phyloP scores from a whole-genome alignment of 805 yeast genomes.

The Clavispora phyllophila region DNA sequence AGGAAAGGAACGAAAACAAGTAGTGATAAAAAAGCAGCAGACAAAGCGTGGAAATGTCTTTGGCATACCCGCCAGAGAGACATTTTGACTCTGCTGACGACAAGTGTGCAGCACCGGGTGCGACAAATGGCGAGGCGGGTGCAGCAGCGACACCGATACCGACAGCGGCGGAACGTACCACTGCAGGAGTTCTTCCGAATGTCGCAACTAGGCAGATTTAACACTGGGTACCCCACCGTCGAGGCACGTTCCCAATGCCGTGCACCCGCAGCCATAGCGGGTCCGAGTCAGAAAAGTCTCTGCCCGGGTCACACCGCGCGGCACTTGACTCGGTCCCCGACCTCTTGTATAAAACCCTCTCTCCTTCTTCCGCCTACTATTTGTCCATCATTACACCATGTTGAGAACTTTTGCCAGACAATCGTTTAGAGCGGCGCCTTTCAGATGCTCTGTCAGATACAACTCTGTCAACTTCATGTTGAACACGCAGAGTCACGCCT shows the following conservation, averaged over 20 bases:
- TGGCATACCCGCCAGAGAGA: too few species aligned
- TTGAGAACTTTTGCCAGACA: slow-evolving; percentile 15
- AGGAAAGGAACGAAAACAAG: too few species aligned
- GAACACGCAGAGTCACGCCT: slow-evolving; percentile 34
- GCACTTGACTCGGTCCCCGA: neutral
- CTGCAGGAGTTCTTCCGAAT: too few species aligned
- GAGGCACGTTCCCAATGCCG: too few species aligned
- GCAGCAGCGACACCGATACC: neutral
- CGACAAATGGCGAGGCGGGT: neutral
- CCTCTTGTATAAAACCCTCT: neutral
- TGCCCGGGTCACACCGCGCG: neutral
- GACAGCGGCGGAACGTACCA: too few species aligned
- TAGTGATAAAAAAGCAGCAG: too few species aligned
- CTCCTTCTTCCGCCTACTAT: neutral
- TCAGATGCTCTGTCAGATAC: slow-evolving; percentile 16
- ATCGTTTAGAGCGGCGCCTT: slow-evolving; percentile 7
- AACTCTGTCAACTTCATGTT: slow-evolving; percentile 31
- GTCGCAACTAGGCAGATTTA: too few species aligned
- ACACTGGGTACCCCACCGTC: too few species aligned
- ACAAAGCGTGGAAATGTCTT: too few species aligned
- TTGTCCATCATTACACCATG: slow-evolving; percentile 4
- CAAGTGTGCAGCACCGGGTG: too few species aligned
- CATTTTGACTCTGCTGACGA: too few species aligned
- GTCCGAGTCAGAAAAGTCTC: neutral
- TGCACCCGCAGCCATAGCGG: neutral